Base-by-base conservation (phyloP, 768 basidiomycete genomes). In the Boletus patriciae region DNA sequence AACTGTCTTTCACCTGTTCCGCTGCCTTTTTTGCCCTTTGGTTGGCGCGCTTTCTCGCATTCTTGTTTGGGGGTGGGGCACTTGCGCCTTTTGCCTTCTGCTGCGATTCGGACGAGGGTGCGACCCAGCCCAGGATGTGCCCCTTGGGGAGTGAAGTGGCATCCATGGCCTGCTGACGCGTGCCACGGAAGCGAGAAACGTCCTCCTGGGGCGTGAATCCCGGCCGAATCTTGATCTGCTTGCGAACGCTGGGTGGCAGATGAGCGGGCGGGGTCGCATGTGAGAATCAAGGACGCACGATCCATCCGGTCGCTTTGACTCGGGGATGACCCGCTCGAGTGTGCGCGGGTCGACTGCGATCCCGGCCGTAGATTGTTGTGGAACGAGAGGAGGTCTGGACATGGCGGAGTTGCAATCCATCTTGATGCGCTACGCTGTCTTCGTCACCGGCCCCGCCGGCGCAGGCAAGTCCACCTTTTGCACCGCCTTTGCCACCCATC, bases 391-490 rank as follows among this genome's bases (percentile, higher is more conserved):
- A 29, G 93, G 93, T 50, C 80, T 80, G 36, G 91, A 87, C 90
- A 92, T 92, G 58, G 45, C 70, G 64, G 70, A 73, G 72, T 73
- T 72, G 53, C 27, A 73, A 71, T 50, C 36, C 44, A 57, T 58
- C 62, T 63, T 61, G 27, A 94, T 94, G 92, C 87, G 92, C 58
- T 94, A 94, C 76, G 92, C 92, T 8, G 87, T 93, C 29, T 81
- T 94, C 45, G 83, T 94, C 49, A 90, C 88, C 53, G 97, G 97
- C n/a, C 97, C 97, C 46, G 97, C 97, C 3, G 97, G 97, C 48
- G 94, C 97, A 15, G 97, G 97, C 49, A 99, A 99, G 77, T 92
- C 94, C 0, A 98, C 97, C 0, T 96, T 99, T 67, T 90, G 91
- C 64, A 78, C 82, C 21, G 84, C 94, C 1, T 86, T 98, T 62